Conservation (phyloP, 208 protist genomes). For the Leishmania gerbilli region DNA sequence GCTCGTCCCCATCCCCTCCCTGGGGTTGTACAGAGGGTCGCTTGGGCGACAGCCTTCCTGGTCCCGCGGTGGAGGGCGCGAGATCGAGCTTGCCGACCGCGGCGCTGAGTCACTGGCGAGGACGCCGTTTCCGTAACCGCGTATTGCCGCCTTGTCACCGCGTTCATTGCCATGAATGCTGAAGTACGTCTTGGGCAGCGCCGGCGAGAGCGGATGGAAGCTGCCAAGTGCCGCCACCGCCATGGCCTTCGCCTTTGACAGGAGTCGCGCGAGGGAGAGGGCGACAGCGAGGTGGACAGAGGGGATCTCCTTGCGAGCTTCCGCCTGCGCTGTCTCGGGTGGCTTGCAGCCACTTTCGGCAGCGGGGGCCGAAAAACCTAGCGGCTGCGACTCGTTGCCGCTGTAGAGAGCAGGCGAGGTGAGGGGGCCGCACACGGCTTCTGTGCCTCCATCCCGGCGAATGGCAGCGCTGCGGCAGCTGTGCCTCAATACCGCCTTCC, state of each 20-base stretch:
- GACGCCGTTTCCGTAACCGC: neutral
- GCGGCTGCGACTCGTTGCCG: neutral
- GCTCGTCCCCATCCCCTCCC: neutral
- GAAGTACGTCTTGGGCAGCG: slow-evolving; percentile 8
- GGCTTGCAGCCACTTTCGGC: neutral
- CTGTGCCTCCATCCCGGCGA: neutral
- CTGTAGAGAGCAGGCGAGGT: neutral
- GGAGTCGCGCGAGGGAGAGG: slow-evolving; percentile 12
- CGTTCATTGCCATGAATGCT: neutral
- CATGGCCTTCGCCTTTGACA: slow-evolving; percentile 3
- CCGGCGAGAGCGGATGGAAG: slow-evolving; percentile 18
- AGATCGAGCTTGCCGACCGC: neutral
- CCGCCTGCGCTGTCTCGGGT: neutral
- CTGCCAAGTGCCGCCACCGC: neutral
- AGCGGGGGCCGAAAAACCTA: neutral
- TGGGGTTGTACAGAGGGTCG: neutral
- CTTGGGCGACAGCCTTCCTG: neutral
- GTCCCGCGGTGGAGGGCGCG: neutral
- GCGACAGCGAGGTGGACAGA: slow-evolving; percentile 18
- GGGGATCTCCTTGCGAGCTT: neutral
- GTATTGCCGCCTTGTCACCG: neutral
- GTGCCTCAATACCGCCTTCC: neutral
- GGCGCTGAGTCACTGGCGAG: neutral
- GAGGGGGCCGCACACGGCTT: neutral
- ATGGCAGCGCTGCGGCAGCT: neutral